A percentile compares a stretch with the other conserved stretches of the same genome.
Evolutionary conservation across 2,329 filamentous ascomycete species (phyloP).

Genomic region (Fusarium illudens): DNA sequence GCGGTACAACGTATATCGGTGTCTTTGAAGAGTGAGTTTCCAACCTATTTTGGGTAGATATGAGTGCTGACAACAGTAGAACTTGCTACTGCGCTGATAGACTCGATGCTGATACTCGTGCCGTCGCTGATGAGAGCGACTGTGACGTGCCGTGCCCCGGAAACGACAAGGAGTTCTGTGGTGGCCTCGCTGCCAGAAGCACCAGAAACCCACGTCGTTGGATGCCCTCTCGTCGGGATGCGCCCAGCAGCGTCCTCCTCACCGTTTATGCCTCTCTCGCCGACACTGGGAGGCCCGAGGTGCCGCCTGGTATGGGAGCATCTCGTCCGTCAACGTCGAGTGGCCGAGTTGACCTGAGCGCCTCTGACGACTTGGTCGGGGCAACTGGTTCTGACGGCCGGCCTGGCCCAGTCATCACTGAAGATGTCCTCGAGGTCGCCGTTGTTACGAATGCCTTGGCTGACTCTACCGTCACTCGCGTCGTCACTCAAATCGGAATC

Average conservation of each 20-base stretch:
- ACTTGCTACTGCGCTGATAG: conserved; percentile 57
- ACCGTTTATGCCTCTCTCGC: conserved; percentile 54
- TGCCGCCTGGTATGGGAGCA: conserved; percentile 48
- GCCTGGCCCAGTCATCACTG: background rate
- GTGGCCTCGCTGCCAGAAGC: conserved; percentile 45
- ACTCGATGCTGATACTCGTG: conserved; percentile 52
- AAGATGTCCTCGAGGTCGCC: background rate
- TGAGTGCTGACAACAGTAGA: conserved; percentile 26
- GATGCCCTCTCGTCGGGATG: conserved; percentile 38
- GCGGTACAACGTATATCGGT: conserved; percentile 50
- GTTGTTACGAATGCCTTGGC: background rate
- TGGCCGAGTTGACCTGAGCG: background rate
- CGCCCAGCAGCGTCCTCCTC: conserved; percentile 47
- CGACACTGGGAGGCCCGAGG: conserved; percentile 39
- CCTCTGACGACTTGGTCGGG: background rate
- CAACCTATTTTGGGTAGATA: background rate
- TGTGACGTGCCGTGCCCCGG: conserved; percentile 56
- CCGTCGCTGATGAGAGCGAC: conserved; percentile 34
- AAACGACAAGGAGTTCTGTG: conserved; percentile 52
- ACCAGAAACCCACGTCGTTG: conserved; percentile 13
- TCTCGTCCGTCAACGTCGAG: background rate
- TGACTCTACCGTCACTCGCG: background rate
- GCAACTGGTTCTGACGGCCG: background rate
- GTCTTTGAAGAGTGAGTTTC: conserved; percentile 43
- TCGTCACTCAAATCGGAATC: background rate